Evolutionary conservation across 2,329 filamentous ascomycete species (phyloP), one percentile per base, ranked within the genome.

Genomic region (Monilinia laxa): DNA sequence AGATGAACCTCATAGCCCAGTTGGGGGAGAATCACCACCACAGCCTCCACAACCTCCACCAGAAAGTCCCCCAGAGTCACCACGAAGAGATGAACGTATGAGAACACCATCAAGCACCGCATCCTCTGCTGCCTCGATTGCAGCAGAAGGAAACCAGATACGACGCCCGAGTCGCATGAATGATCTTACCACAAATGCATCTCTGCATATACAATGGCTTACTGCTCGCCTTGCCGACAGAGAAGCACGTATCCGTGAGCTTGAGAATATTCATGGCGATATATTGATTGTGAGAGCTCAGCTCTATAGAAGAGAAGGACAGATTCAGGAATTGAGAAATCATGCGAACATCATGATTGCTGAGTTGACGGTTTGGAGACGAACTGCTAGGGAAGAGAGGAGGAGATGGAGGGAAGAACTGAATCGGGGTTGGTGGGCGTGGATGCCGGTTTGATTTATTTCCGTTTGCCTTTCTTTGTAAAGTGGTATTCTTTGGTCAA

Each of bases 201-300:
- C 38, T 25, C 31, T 64, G 40, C 53, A 65, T n/a, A 65, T 65
- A 16, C 62, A 65, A 57, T 51, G 18, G 18, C 62, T 65, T 25
- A 38, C 35, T 59, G 42, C 62, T 28, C 52, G 9, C 12, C 62
- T 65, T 12, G 53, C 53, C 9, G 16, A 51, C 14, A 60, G 58
- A 18, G 28, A 40, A 25, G 28, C n/a, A 59, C 28, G 25, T 35
- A 20, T 51, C 20, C n/a, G 18, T 12, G 53, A 23, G 31, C 54
- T 65, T 53, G 28, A 49, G n/a, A 9, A 14, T 31, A 35, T 35
- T 20, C 3, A 35, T 18, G 42, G 5, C 18, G 28, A 23, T 28
- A 47, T 25, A 51, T 2, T 28, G n/a, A 35, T 9, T 45, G 16
- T 57, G 28, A 51, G 14, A 38, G 45, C 28, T 20, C 58, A 35